Base-by-base conservation (phyloP, 345 rosid genomes). In the Salix caprea region DNA sequence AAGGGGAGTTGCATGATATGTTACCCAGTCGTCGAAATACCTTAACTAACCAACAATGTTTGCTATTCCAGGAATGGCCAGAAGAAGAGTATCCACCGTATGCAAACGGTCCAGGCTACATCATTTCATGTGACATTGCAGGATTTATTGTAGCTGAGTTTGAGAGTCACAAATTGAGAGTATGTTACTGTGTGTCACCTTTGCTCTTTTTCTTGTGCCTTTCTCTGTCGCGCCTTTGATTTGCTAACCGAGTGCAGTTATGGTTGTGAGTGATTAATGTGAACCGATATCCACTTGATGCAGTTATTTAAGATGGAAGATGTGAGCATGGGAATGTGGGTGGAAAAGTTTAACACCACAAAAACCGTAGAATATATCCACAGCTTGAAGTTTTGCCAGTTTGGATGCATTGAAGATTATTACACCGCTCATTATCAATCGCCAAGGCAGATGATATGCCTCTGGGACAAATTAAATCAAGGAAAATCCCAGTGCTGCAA, bases 261-360 rank as follows among this genome's bases (percentile, higher is more conserved):
- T 58, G 68, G 14, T 42, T 4, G 8, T 7, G 42, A 10, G 46
- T 34, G 15, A 60, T 66, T 60, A 1, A 69, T 18, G 23, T 13
- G 39, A 73, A 78, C 78, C 28, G 2, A 30, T 24, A 12, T 61
- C 5, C 3, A 52, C 65, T 64, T 10, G 69, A n/a, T 85, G 82
- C 93, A 95, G 99, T 74, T 95, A 78, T 95, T 93, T 84, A 95
- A 91, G 90, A 95, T 95, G 99, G 99, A 95, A 82, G 99, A 95
- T 48, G 97, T 95, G 81, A 95, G 99, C 70, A 88, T 95, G 86
- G 99, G 99, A 85, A 90, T 95, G 97, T 95, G 98, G 99, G 98
- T 95, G 74, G 93, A 91, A 88, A 86, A 88, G 70, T 95, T 91
- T 84, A 93, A 95, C 86, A 86, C 81, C 69, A 50, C 96, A 36